Evolutionary conservation across 169 alveolate genomes (phyloP), one percentile per base, ranked within the genome.

Genomic region (Eimeria acervulina): DNA sequence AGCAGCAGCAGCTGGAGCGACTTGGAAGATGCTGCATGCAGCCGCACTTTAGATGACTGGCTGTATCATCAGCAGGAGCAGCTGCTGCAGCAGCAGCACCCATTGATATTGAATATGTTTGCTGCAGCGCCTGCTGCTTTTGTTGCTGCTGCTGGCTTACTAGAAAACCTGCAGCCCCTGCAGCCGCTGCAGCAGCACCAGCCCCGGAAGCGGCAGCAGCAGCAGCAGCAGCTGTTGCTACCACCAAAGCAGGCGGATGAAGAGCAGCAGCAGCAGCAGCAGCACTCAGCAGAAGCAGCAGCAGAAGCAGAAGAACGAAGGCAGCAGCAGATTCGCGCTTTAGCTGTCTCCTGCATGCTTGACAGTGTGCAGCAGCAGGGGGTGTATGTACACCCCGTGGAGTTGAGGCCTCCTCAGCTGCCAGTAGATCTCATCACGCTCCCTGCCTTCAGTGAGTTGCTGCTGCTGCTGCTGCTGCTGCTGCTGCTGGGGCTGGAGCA

Each of bases 81-180:
- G 31, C 42, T 78, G 89, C 89, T 78, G 89, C 89, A 38, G 89
- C 89, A 78, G 89, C 89, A 42, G 66, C 36, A 42, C 38, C 89
- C 89, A 6, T 31, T 78, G 6, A 61, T 78, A 23, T 19, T 78
- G 36, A 55, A 78, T 40, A 55, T 78, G 21, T 78, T 78, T 42
- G 89, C 89, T 78, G 89, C 89, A 13, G 55, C 89, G 10, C 89
- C 89, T 40, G 55, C 89, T 78, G 89, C 66, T 21, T 78, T 78
- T 78, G 89, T 78, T 78, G 89, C 89, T 36, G 89, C 63, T 42
- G 63, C 55, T 19, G 66, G 63, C 38, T 17, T 78, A 61, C 55
- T 78, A 61, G 63, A 78, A 23, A 26, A 40, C 52, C 38, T 78
- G 59, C 59, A 51, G 59, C 59, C 59, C 21, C 59, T 51, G 59